These are phyloP conservation scores for Kazachstania africana DNA, from an alignment of 805 yeast genomes.

Conservation along the genomic window DNA sequence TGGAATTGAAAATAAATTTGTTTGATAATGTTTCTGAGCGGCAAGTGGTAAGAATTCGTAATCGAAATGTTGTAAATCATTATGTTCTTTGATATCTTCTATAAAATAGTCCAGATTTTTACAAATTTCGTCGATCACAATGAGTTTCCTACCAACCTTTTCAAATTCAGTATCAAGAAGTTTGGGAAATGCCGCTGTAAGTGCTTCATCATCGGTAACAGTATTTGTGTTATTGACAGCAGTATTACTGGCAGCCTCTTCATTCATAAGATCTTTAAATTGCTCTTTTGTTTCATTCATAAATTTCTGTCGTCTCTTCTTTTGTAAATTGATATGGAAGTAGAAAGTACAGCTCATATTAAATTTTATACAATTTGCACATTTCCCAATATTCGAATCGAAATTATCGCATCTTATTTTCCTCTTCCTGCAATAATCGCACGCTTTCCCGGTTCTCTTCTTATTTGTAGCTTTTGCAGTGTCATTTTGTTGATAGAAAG, in stretches of 20 bases:
- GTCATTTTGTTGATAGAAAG: no score
- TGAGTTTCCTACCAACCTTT: slow-evolving; percentile 8
- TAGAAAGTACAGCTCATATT: slow-evolving; percentile 17
- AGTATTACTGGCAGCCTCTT: no score
- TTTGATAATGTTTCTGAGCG: slow-evolving; percentile 9
- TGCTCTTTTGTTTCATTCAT: not conserved
- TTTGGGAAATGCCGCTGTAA: no score
- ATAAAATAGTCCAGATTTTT: slow-evolving; percentile 5
- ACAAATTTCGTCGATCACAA: slow-evolving; percentile 5
- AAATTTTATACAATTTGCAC: slow-evolving; percentile 21
- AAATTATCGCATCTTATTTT: slow-evolving; percentile 22
- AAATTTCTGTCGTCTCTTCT: slow-evolving; percentile 1
- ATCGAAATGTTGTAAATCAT: slow-evolving; percentile 2
- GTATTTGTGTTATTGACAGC: no score
- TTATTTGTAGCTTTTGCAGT: slow-evolving; percentile 8
- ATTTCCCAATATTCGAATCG: slow-evolving; percentile 12
- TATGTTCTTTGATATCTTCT: slow-evolving; percentile 2
- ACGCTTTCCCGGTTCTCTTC: slow-evolving; percentile 22
- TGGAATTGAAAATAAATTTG: slow-evolving; percentile 14
- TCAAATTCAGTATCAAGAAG: slow-evolving; percentile 1
- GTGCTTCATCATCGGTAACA: no score
- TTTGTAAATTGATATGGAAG: slow-evolving; percentile 10
- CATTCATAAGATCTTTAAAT: not conserved
- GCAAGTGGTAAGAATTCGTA: slow-evolving; percentile 4
- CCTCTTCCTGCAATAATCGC: slow-evolving; percentile 25